These are phyloP conservation scores for Vinca major DNA, from an alignment of 305 asterid genomes.

Conservation along the genomic window DNA sequence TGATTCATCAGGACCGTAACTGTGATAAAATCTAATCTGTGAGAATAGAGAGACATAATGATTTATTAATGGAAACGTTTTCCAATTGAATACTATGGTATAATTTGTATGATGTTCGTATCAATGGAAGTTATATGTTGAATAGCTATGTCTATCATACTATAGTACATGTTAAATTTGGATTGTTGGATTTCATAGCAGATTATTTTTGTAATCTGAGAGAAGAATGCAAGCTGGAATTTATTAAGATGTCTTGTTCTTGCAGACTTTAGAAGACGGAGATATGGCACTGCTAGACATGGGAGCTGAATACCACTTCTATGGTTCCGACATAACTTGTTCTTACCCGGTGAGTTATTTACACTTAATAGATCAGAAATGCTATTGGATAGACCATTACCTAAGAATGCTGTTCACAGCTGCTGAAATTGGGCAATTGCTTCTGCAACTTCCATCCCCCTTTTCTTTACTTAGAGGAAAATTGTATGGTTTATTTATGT, in stretches of 20 bases:
- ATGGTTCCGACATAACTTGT: constrained; percentile 96
- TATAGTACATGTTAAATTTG: not conserved
- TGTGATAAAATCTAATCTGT: not conserved
- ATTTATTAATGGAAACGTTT: not conserved
- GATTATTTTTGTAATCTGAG: not conserved
- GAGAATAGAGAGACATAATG: not conserved
- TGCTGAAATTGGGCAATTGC: not conserved
- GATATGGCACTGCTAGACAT: constrained; percentile 93
- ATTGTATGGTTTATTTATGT: not conserved
- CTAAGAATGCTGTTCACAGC: not conserved
- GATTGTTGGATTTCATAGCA: not conserved
- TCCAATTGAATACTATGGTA: not conserved
- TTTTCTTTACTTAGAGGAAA: not conserved
- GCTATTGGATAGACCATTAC: constrained; percentile 1
- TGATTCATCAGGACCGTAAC: not conserved
- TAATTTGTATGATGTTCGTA: not conserved
- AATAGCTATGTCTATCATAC: not conserved
- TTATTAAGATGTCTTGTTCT: constrained; percentile 10
- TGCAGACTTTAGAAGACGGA: constrained; percentile 71
- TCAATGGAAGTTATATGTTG: not conserved
- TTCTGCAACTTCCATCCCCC: not conserved
- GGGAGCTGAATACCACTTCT: constrained; percentile 97
- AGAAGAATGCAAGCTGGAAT: constrained; percentile 4
- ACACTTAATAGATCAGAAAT: constrained; percentile 11
- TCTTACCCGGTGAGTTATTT: constrained; percentile 72